Percentiles rank a stretch among this genome's conserved stretches.
Conservation (phyloP, 2,329 filamentous ascomycete species). For the Zymoseptoria ardabiliae region DNA sequence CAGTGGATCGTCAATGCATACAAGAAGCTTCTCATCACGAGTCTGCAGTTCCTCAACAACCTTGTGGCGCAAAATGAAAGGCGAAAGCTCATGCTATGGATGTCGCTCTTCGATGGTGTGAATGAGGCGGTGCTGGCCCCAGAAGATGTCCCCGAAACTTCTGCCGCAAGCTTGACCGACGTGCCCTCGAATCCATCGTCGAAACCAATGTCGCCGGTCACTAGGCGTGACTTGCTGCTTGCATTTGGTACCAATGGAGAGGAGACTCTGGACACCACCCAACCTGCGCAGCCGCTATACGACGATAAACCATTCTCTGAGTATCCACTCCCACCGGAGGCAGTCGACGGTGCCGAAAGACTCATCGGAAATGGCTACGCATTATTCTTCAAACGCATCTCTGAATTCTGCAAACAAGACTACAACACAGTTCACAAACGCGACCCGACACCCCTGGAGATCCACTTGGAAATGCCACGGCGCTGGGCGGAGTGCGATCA, state of each 20-base stretch:
- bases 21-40: slow-evolving; percentile 58
- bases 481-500: slow-evolving; percentile 22
- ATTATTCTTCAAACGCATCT: slow-evolving; percentile 21
- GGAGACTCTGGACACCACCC: slow-evolving; percentile 11
- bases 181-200: slow-evolving; percentile 23
- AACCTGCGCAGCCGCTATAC: slow-evolving; percentile 18
- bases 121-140: slow-evolving; percentile 25
- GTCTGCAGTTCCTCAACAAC: slow-evolving; percentile 60
- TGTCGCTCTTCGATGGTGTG: slow-evolving; percentile 56
- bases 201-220: slow-evolving; percentile 22
- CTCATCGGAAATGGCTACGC: slow-evolving; percentile 25
- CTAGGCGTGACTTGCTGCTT: slow-evolving; percentile 22
- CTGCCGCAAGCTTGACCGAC: slow-evolving; percentile 21
- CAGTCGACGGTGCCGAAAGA: slow-evolving; percentile 14
- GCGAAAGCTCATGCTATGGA: slow-evolving; percentile 57
- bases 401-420: slow-evolving; percentile 16
- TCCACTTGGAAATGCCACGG: slow-evolving; percentile 24
- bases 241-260: slow-evolving; percentile 23
- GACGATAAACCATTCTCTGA: slow-evolving; percentile 17
- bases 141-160: slow-evolving; percentile 23
- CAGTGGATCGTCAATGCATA: slow-evolving; percentile 58
- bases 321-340: slow-evolving; percentile 17
- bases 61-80: slow-evolving; percentile 59
- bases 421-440: slow-evolving; percentile 21
- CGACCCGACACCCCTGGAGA: slow-evolving; percentile 22